phyloP scores from a whole-genome alignment of 345 rosid species.

The Pseudoturritis turrita region DNA sequence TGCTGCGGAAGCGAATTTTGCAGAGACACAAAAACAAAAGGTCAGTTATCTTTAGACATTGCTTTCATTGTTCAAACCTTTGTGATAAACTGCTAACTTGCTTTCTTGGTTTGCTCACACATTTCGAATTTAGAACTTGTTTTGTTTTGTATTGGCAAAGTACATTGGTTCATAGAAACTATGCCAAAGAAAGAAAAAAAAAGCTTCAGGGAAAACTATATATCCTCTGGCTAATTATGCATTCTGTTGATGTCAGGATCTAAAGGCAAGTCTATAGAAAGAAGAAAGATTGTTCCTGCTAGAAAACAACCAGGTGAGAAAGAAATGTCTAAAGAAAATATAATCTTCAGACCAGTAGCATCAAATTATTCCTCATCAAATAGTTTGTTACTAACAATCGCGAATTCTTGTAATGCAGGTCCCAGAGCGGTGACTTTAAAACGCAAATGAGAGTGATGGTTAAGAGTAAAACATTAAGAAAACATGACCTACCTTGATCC shows the following conservation, averaged over 20 bases:
- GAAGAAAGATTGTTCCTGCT: slow-evolving; percentile 25
- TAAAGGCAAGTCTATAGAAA: slow-evolving; percentile 22
- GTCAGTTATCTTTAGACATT: slow-evolving; percentile 24
- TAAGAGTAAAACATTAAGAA: background rate
- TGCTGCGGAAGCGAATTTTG: slow-evolving; percentile 64
- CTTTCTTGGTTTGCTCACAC: background rate
- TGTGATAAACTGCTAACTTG: background rate
- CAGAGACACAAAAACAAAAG: slow-evolving; percentile 40
- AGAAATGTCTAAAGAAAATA: background rate
- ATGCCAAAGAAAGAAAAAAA: background rate
- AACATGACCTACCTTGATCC: background rate
- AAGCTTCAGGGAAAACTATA: background rate
- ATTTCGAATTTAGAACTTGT: background rate
- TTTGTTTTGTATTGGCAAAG: background rate
- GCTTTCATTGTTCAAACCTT: background rate
- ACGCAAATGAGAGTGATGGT: slow-evolving; percentile 11
- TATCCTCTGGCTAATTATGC: background rate
- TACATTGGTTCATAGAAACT: background rate
- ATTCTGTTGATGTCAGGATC: slow-evolving; percentile 19
- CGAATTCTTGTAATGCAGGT: slow-evolving; percentile 18
- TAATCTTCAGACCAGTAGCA: background rate
- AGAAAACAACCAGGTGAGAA: slow-evolving; percentile 29
- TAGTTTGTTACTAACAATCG: background rate
- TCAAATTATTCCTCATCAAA: background rate
- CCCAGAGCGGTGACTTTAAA: background rate